Evolutionary conservation across 192 early-diverging fungal genomes (phyloP), one percentile per base, ranked within the genome.

Genomic region (Coemansia brasiliensis): DNA sequence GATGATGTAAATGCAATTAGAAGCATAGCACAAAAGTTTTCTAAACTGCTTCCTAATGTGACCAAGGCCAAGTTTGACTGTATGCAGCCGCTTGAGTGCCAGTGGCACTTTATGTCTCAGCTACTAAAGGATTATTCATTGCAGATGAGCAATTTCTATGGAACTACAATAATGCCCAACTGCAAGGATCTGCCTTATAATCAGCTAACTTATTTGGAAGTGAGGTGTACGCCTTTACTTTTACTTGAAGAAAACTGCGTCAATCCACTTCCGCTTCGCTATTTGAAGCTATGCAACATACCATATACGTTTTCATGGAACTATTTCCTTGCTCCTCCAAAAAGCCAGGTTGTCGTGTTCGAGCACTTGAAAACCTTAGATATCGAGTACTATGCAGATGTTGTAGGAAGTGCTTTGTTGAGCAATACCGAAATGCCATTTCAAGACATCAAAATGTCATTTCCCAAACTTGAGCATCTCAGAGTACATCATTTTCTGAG

Each of bases 381-480:
- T 11, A 51, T 51, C 8, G 6, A 12, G 17, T 51, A 51, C 20
- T 5, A 27, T 18, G 0, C 4, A 3, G 27, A 29, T 32, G 4
- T 6, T 32, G 0, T 37, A n/a, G 15, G 2, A 2, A 5, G 16
- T 1, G 4, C 1, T 2, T 0, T 32, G 11, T 17, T 10, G 11
- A n/a, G 7, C 5, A 32, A 32, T 18, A 11, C 24, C 32, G 12
- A 8, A 32, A 51, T 51, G 27, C 10, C 2, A 9, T 13, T 6
- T 18, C 49, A 37, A 11, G 2, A 5, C 1, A 4, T 17, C n/a
- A 32, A 16, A 15, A 15, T 51, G 1, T n/a, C 27, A 35, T 51
- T 51, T 37, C 49, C 49, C 49, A 51, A 51, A 7, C 29, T 51
- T 17, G 26, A 18, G n/a, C 15, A 51, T 20, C 27, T 57, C 9